A percentile compares a stretch with the other conserved stretches of the same genome.
These are phyloP conservation scores for Escallonia rubra DNA, from an alignment of 129 eudicot genomes.

Conservation along the genomic window DNA sequence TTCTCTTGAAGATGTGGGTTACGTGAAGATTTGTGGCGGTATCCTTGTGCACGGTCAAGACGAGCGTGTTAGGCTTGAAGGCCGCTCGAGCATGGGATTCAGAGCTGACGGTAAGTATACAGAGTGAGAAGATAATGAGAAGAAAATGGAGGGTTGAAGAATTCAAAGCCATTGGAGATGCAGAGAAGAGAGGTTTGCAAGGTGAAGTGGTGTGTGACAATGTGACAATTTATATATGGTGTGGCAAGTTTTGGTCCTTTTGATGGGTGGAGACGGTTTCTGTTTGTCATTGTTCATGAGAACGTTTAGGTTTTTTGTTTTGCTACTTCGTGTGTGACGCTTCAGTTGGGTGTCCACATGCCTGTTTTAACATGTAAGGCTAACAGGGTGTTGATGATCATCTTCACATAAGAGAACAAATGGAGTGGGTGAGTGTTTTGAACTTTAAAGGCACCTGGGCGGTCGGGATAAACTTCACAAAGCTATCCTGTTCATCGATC, in stretches of 20 bases:
- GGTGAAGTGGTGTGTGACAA: not conserved
- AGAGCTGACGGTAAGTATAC: not conserved
- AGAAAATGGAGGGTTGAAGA: conserved; percentile 15
- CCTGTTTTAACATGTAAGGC: conserved; percentile 7
- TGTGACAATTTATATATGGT: not conserved
- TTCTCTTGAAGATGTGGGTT: conserved; percentile 28
- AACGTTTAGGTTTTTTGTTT: not conserved
- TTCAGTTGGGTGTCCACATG: not conserved
- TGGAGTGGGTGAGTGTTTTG: not conserved
- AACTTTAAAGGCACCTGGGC: too few relatives aligned
- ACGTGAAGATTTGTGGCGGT: conserved; percentile 25
- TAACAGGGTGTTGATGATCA: not conserved
- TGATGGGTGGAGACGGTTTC: not conserved
- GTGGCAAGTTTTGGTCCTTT: conserved; percentile 1
- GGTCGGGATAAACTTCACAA: too few relatives aligned
- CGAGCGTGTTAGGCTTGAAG: conserved; percentile 21
- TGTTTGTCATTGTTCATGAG: not conserved
- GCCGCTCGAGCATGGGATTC: conserved; percentile 6
- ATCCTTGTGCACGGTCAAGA: conserved; percentile 28
- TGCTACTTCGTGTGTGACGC: not conserved
- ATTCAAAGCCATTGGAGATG: not conserved
- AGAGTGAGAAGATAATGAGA: conserved; percentile 14
- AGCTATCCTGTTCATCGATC: too few relatives aligned
- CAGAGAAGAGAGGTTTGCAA: not conserved
- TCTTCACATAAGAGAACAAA: not conserved